Percentiles rank a stretch among this genome's conserved stretches.
These are phyloP conservation scores for Rosa persica DNA, from an alignment of 306 rosid genomes.

Conservation along the genomic window DNA sequence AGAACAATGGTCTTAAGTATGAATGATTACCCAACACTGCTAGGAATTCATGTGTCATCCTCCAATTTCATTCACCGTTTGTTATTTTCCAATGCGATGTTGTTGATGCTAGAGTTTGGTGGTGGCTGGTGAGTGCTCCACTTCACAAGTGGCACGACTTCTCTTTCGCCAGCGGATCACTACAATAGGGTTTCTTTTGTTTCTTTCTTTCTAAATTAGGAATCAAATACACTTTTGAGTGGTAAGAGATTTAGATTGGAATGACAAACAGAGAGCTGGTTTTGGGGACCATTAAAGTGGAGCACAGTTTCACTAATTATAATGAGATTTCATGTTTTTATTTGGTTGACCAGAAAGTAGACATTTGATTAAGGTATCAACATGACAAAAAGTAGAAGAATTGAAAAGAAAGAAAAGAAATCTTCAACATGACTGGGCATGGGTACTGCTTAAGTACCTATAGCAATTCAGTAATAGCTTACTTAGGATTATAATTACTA, in stretches of 20 bases:
- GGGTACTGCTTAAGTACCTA: no score
- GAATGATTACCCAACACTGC: no score
- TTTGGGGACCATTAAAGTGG: neutral
- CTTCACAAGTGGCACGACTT: slow-evolving; percentile 17
- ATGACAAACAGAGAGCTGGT: neutral
- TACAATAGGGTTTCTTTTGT: neutral
- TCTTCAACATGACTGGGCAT: no score
- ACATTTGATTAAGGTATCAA: neutral
- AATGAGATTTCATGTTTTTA: neutral
- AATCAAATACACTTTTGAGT: neutral
- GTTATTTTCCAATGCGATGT: neutral
- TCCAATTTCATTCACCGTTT: neutral
- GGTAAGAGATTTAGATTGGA: neutral
- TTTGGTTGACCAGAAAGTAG: neutral
- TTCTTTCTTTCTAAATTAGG: neutral
- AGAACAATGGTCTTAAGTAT: no score
- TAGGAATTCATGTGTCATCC: neutral
- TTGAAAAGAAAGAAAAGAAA: neutral
- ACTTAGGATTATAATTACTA: no score
- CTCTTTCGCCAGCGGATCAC: neutral
- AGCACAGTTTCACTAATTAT: neutral
- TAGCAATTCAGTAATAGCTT: no score
- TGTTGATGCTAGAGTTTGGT: neutral
- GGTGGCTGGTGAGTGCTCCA: slow-evolving; percentile 20
- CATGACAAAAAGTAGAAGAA: neutral